Base-by-base conservation (phyloP, 345 rosid genomes). In the Noccaea bulbosa region DNA sequence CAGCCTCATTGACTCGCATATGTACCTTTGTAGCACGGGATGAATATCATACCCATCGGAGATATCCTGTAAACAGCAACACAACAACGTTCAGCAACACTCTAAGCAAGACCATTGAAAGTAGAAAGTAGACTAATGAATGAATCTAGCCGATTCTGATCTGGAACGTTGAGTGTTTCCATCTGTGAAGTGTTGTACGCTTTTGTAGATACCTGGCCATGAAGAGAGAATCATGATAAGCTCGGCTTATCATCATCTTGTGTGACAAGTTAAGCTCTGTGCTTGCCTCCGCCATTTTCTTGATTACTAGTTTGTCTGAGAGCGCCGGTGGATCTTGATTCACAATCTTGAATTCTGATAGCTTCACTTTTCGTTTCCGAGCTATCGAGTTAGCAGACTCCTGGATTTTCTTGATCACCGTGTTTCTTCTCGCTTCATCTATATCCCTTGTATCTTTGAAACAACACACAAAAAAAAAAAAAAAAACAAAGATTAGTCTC, bases 21-120 rank as follows among this genome's bases (percentile, higher is more conserved):
- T 65, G 16, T 57, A 91, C 98, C 98, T 89, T 84, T 93, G 84
- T 86, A 90, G 72, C 98, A 93, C 8, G 98, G 98, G 73, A 91
- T 93, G 80, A 93, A 93, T 69, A 91, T 78, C 96, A 93, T 93
- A 80, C 97, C 98, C 98, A 91, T 93, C 4, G 96, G 96, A 73
- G 91, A 86, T 69, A 86, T 70, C 87, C 98, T 93, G 89, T 74
- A 77, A 49, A 65, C 9, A 49, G 11, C 1, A 58, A 55, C 8
- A 24, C 24, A 76, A 56, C 57, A 71, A 6, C 12, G 20, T 48
- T 70, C 37, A 69, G n/a, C 4, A 24, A 17, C 32, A 71, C 46
- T 43, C 39, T 53, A 65, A 47, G 33, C 49, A 56, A 44, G 11
- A 49, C 27, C 50, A 39, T 4, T 20, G 57, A 5, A 55, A 61